Evolutionary conservation across 306 rosid species (phyloP).

Genomic region (Cucurbita pepo): DNA sequence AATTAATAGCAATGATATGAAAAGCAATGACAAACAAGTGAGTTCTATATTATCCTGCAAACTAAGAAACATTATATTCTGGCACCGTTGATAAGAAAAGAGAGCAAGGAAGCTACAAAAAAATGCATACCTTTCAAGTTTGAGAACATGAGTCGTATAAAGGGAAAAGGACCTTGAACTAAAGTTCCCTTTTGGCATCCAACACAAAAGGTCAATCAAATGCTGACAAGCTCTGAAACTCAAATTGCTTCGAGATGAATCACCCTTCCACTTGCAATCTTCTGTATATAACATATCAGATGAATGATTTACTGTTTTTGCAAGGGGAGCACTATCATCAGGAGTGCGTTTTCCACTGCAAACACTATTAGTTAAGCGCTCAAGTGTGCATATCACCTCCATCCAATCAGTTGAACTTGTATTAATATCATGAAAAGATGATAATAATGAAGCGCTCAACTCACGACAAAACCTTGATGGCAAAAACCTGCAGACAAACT

Average conservation of each 20-base stretch:
- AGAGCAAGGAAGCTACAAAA: not conserved
- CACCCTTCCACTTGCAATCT: slow-evolving; percentile 16
- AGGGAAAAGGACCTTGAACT: slow-evolving; percentile 36
- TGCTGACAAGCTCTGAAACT: slow-evolving; percentile 36
- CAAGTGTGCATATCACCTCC: slow-evolving; percentile 35
- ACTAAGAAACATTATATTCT: not conserved
- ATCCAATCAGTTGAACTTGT: slow-evolving; percentile 48
- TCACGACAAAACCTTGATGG: slow-evolving; percentile 54
- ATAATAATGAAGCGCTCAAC: slow-evolving; percentile 36
- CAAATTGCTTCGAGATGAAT: slow-evolving; percentile 10
- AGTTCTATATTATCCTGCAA: not conserved
- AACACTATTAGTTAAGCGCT: slow-evolving; percentile 11
- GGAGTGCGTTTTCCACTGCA: slow-evolving; percentile 12
- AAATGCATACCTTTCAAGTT: slow-evolving; percentile 63
- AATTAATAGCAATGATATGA: not conserved
- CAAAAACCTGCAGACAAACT: slow-evolving; percentile 70
- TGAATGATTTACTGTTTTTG: slow-evolving; percentile 13
- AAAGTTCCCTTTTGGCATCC: slow-evolving; percentile 35
- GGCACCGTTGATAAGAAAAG: not conserved
- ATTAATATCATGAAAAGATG: slow-evolving; percentile 20
- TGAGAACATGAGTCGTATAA: slow-evolving; percentile 39
- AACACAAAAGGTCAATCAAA: slow-evolving; percentile 49
- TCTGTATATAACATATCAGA: slow-evolving; percentile 16
- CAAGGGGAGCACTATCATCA: slow-evolving; percentile 15
- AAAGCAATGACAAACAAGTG: not conserved